phyloP scores from a whole-genome alignment of 1,284 basidiomycete species.

The Mycosarcoma mackinlayi region DNA sequence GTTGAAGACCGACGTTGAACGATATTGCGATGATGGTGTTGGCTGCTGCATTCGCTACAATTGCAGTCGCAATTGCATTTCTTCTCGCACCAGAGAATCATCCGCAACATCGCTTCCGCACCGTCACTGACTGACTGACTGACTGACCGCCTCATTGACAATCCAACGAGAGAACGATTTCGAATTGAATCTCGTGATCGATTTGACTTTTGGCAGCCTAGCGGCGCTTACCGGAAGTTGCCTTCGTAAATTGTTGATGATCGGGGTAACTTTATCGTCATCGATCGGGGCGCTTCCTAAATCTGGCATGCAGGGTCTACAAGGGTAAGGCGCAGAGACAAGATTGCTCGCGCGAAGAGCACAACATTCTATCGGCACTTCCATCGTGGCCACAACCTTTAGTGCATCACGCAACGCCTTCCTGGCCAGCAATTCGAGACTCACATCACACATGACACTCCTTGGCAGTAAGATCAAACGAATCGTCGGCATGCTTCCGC shows the following conservation, averaged over 20 bases:
- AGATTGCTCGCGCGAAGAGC: background rate
- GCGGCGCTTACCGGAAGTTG: constrained; percentile 29
- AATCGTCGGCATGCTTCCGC: too few relatives aligned
- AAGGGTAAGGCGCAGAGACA: too few relatives aligned
- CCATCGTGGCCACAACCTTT: too few relatives aligned
- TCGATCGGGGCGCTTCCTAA: too few relatives aligned
- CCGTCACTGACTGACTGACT: constrained; percentile 2
- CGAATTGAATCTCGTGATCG: constrained; percentile 26
- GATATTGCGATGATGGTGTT: constrained; percentile 24
- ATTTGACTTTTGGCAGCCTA: background rate
- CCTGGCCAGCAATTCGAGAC: too few relatives aligned
- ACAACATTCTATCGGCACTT: constrained; percentile 2
- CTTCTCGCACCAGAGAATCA: constrained; percentile 35
- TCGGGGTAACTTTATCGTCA: too few relatives aligned
- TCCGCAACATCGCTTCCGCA: constrained; percentile 10
- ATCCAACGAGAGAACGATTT: too few relatives aligned
- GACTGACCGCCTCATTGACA: too few relatives aligned
- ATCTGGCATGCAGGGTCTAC: constrained; percentile 26
- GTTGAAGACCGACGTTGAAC: background rate
- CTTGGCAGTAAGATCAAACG: constrained; percentile 1
- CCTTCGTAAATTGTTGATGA: too few relatives aligned
- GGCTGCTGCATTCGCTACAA: constrained; percentile 1
- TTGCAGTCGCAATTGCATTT: constrained; percentile 1
- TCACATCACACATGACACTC: too few relatives aligned
- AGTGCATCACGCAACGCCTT: too few relatives aligned